Evolutionary conservation across 2,329 filamentous ascomycete species (phyloP).

Genomic region (Aspergillus ustus): DNA sequence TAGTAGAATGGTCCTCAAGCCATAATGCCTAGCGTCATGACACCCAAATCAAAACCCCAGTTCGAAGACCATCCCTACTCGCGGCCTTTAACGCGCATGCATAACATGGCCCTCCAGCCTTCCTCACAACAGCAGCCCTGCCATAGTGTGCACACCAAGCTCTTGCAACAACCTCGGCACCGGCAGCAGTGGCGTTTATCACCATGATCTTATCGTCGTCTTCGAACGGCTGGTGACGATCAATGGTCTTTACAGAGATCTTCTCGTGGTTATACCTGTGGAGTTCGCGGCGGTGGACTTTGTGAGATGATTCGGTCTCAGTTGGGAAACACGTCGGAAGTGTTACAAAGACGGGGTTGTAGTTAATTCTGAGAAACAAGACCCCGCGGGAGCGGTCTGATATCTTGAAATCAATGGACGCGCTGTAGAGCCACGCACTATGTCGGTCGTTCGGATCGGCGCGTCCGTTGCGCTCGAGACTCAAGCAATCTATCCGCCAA

Average conservation of each 20-base stretch:
- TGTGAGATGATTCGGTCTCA: background rate
- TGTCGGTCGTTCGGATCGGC: too few species aligned
- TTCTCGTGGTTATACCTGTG: background rate
- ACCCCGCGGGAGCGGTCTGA: too few species aligned
- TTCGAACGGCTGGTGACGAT: background rate
- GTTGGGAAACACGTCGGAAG: background rate
- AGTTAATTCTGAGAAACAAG: background rate
- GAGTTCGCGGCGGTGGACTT: background rate
- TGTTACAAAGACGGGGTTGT: background rate
- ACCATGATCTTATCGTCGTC: background rate
- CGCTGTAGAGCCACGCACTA: too few species aligned
- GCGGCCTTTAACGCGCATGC: background rate
- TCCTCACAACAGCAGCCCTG: background rate
- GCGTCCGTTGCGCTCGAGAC: too few species aligned
- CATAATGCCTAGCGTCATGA: background rate
- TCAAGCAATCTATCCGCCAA: too few species aligned
- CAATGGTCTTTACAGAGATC: background rate
- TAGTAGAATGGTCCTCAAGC: background rate
- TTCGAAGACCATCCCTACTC: background rate
- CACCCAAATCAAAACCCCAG: constrained; percentile 1
- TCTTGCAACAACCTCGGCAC: background rate
- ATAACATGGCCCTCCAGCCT: background rate
- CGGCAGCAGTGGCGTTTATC: background rate
- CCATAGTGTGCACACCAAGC: constrained; percentile 2
- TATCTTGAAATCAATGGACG: too few species aligned